A percentile compares a stretch with the other conserved stretches of the same genome.
Conservation (phyloP, 768 basidiomycete genomes). For the Agaricus bisporus region DNA sequence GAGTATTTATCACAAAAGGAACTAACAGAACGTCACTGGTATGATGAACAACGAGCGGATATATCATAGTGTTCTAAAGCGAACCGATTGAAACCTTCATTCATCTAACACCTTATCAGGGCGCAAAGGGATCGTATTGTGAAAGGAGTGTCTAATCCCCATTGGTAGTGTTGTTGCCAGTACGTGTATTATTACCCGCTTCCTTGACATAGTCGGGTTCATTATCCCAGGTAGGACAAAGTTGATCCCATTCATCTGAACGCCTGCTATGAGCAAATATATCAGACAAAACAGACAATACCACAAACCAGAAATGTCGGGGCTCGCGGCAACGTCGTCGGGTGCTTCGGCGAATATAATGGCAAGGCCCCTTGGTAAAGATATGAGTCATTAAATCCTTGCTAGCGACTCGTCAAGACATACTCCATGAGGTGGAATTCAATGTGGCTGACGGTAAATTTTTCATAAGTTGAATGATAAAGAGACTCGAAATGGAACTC, state of each 20-base stretch:
- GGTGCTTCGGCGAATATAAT: conserved; percentile 29
- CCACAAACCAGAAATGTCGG: background rate
- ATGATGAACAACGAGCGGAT: no score
- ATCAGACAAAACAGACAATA: background rate
- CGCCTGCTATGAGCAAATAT: background rate
- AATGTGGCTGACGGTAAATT: conserved; percentile 33
- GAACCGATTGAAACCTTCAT: no score
- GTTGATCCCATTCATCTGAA: conserved; percentile 18
- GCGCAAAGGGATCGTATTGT: no score
- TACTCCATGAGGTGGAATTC: conserved; percentile 45
- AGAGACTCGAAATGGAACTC: background rate
- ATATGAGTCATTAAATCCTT: background rate
- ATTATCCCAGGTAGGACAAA: conserved; percentile 18
- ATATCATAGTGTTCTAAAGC: no score
- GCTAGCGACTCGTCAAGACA: conserved; percentile 7
- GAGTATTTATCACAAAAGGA: no score
- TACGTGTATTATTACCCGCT: no score
- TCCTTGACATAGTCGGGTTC: no score
- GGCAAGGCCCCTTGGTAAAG: conserved; percentile 23
- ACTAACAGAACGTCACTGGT: no score
- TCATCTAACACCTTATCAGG: no score
- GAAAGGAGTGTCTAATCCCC: no score
- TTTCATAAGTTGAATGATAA: background rate
- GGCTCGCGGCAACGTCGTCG: background rate
- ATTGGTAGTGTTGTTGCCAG: no score